Base-by-base conservation (phyloP, 2,329 filamentous ascomycete species). In the Verticillium albo-atrum region DNA sequence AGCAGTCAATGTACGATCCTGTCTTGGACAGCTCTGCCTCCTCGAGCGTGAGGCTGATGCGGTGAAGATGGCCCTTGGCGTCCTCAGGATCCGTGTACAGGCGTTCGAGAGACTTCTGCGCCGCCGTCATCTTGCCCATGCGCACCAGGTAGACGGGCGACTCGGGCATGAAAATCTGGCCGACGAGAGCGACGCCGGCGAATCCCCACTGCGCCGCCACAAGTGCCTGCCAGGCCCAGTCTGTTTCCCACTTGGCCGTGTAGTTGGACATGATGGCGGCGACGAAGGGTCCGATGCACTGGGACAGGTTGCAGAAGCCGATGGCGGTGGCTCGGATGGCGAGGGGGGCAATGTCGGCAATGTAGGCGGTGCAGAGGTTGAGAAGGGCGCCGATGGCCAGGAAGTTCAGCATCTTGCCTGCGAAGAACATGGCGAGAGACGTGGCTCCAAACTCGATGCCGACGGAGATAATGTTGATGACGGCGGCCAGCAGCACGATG, bases 121-220 rank as follows among this genome's bases (percentile, higher is more conserved):
- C 73, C 25, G 70, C 65, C 1, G 72, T 70, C 6, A 72, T 64
- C 3, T 64, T 63, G 14, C 67, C 66, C 55, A 71, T 74, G 2
- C 75, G 70, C 2, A 79, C 66, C 6, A 79, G 66, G 63, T 74
- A 79, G 0, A 73, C 67, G 0, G 78, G 78, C 27, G 72, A 75
- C 57, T 81, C 77, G 0, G 78, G 77, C 26, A 79, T 68, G 25
- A 76, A 55, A 50, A 75, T 10, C 28, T 71, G 68, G 0, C 68
- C 67, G 6, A 68, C 54, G 0, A 72, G 37, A 3, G 71, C 71
- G 5, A 76, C 65, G 7, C 58, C 70, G 4, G 74, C 73, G 32
- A 77, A 75, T 0, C 75, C 76, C 64, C 74, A 79, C 26, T 79
- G 75, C 0, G 75, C 72, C 17, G 67, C 70, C 47, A 79, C 75